phyloP scores from a whole-genome alignment of 2,329 filamentous ascomycete species.

The Lachnellula suecica region DNA sequence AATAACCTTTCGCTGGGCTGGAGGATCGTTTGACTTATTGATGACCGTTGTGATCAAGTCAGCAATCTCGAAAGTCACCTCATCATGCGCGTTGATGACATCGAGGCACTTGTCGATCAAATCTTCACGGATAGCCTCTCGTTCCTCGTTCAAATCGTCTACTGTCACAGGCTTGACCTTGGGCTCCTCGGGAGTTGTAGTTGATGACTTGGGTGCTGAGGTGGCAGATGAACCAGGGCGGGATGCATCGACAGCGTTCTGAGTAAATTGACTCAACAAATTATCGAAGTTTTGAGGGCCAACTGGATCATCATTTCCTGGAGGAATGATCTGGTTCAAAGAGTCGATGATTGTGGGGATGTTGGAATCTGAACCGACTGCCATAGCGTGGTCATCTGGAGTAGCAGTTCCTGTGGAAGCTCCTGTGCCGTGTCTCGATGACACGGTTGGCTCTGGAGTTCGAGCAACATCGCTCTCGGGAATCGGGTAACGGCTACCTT shows the following conservation, averaged over 20 bases:
- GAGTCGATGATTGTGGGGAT: constrained; percentile 17
- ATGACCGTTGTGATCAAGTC: constrained; percentile 80
- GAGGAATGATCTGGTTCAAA: constrained; percentile 13
- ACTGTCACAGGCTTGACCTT: constrained; percentile 50
- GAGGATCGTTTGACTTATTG: constrained; percentile 56
- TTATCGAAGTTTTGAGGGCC: constrained; percentile 18
- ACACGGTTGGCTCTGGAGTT: constrained; percentile 23
- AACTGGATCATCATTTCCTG: constrained; percentile 1
- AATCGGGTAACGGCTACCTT: constrained; percentile 66
- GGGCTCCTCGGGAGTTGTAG: constrained; percentile 3
- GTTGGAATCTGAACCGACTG: constrained; percentile 13
- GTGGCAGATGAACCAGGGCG: constrained; percentile 3
- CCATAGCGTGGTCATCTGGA: constrained; percentile 27
- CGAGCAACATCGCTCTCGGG: constrained; percentile 55
- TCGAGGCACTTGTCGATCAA: constrained; percentile 89
- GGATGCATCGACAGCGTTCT: not conserved
- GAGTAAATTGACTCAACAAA: constrained; percentile 15
- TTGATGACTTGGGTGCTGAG: constrained; percentile 4
- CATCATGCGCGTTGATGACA: constrained; percentile 82
- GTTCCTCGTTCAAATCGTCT: constrained; percentile 77
- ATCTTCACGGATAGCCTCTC: constrained; percentile 69
- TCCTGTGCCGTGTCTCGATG: constrained; percentile 32
- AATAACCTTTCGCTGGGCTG: constrained; percentile 64
- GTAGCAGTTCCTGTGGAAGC: constrained; percentile 27
- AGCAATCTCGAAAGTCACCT: constrained; percentile 85